Base-by-base conservation (phyloP, 1,284 basidiomycete species). In the Mycena sp. region DNA sequence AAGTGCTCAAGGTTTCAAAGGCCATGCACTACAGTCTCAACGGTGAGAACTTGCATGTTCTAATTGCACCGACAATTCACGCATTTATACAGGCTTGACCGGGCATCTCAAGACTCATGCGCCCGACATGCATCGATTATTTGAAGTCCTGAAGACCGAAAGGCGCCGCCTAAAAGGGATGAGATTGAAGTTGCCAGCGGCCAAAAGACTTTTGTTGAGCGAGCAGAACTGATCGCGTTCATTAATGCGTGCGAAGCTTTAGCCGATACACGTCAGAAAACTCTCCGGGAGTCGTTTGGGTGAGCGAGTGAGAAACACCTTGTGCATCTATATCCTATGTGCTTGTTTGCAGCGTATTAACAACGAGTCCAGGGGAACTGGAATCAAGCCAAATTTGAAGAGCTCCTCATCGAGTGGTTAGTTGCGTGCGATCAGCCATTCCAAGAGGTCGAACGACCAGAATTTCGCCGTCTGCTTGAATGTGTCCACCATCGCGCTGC, bases 361-460 rank as follows among this genome's bases (percentile, higher is more conserved):
- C 19, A 17, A 10, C 7, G 6, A 19, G 30, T 11, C 3, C 17
- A 58, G 56, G 56, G 56, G 5, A 32, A 16, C 23, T 63, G 61
- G 59, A 54, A 63, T 49, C 61, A 68, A 16, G 25, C 28, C 3
- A 14, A 25, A 2, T 63, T 64, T 26, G 55, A 66, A 14, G 9
- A 26, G 6, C 61, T 63, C 43, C 55, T 69, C 4, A 49, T n/a
- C n/a, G n/a, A n/a, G n/a, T n/a, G n/a, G n/a, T n/a, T n/a, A n/a
- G n/a, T n/a, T n/a, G n/a, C n/a, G n/a, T n/a, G n/a, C n/a, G n/a
- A n/a, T n/a, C n/a, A n/a, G n/a, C n/a, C n/a, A n/a, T n/a, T n/a
- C n/a, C n/a, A n/a, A n/a, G n/a, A n/a, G n/a, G n/a, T n/a, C n/a
- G n/a, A n/a, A n/a, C n/a, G n/a, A n/a, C n/a, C n/a, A n/a, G n/a